Conservation (phyloP, 2,329 filamentous ascomycete genomes). For the Talaromyces sp. region DNA sequence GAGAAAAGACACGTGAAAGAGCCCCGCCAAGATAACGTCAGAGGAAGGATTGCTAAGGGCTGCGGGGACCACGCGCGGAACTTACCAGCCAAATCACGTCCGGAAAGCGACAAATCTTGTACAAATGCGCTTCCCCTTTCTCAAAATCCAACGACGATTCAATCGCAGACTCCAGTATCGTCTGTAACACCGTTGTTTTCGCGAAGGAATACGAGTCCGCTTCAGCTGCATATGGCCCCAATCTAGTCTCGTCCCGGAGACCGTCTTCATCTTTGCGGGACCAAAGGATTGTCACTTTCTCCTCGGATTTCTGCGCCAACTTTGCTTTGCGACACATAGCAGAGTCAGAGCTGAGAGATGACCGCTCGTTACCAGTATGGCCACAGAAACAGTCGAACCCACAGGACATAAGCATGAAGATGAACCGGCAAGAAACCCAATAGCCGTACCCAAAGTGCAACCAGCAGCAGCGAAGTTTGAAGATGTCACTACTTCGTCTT, state of each 20-base stretch:
- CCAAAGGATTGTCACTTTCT: background rate
- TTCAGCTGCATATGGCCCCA: background rate
- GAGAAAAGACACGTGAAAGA: background rate
- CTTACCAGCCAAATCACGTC: background rate
- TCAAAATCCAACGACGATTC: background rate
- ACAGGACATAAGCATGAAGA: slow-evolving; percentile 29
- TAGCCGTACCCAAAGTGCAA: slow-evolving; percentile 17
- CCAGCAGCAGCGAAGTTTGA: slow-evolving; percentile 15
- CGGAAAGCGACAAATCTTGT: background rate
- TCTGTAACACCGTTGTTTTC: background rate
- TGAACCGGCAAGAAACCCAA: slow-evolving; percentile 19
- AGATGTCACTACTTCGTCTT: slow-evolving; percentile 11
- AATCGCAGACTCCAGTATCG: background rate
- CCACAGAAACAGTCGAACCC: slow-evolving; percentile 36
- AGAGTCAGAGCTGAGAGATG: slow-evolving; percentile 27
- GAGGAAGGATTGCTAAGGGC: background rate
- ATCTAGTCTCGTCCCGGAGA: slow-evolving; percentile 1
- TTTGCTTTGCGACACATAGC: background rate
- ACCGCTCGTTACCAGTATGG: slow-evolving; percentile 33
- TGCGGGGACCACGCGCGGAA: slow-evolving; percentile 2
- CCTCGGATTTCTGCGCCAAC: background rate
- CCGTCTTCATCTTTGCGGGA: background rate
- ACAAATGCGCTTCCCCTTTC: background rate
- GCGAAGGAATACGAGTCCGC: background rate
- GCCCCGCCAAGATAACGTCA: slow-evolving; percentile 16